These are phyloP conservation scores for Eustoma russellianum DNA, from an alignment of 257 asterid species.

Conservation along the genomic window DNA sequence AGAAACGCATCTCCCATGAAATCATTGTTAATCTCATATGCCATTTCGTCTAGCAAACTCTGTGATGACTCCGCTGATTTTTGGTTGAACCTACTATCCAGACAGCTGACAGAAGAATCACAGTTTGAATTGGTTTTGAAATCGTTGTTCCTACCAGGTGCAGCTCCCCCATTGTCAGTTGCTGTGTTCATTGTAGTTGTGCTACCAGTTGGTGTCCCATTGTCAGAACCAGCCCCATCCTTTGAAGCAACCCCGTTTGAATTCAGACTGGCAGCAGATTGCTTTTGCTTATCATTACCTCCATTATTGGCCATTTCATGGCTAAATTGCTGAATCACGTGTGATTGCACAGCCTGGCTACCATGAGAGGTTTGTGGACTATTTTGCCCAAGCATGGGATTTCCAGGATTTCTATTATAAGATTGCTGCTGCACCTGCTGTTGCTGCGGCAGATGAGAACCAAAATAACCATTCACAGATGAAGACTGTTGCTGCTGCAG, in stretches of 20 bases:
- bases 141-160: constrained; percentile 56
- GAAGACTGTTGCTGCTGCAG: constrained; percentile 16
- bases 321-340: constrained; percentile 59
- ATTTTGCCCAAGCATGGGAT: constrained; percentile 27
- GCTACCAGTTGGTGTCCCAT: constrained; percentile 18
- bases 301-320: constrained; percentile 53
- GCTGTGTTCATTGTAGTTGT: constrained; percentile 20
- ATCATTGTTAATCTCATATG: constrained; percentile 46
- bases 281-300: constrained; percentile 24
- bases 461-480: constrained; percentile 8
- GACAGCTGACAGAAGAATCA: constrained; percentile 35
- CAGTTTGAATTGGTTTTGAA: constrained; percentile 41
- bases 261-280: constrained; percentile 22
- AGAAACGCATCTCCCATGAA: constrained; percentile 62
- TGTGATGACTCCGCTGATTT: constrained; percentile 29
- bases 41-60: constrained; percentile 45
- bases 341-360: constrained; percentile 60
- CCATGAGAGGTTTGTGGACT: constrained; percentile 35
- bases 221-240: constrained; percentile 29
- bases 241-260: constrained; percentile 32
- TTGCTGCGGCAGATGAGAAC: constrained; percentile 18
- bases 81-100: constrained; percentile 35
- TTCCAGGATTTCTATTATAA: constrained; percentile 17
- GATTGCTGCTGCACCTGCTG: constrained; percentile 24
- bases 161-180: constrained; percentile 1